Evolutionary conservation across 345 rosid species (phyloP), one percentile per base, ranked within the genome.

Genomic region (Eucalyptus melliodora): DNA sequence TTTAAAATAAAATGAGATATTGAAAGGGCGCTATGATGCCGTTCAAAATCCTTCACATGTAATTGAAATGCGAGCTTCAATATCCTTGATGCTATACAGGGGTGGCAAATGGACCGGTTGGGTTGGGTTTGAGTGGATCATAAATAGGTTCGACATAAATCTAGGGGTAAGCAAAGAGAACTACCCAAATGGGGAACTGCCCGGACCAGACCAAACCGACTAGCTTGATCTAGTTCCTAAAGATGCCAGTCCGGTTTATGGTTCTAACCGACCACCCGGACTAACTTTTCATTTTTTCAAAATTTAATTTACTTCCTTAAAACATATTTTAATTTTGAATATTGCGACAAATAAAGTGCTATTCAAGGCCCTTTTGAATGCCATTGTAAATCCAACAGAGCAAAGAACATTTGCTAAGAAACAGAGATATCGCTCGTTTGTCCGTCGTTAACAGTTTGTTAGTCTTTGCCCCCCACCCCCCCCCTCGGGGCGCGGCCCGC

Each of bases 241-340:
- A 53, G 4, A 53, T 0, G 5, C 24, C 0, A 2, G 1, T 53
- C 0, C 1, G 0, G 0, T 53, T 53, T 11, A 0, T 2, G 0
- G 1, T 53, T 53, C 26, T 8, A 53, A 53, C 0, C 2, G 0
- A 53, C 26, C 26, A 53, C 26, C 2, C 1, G 0, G 2, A 21
- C 26, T 8, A 21, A 21, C 9, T 8, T 53, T 53, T 53, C 26
- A 19, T 53, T 53, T 53, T 53, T 53, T 53, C 0, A 7, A 53
- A 53, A 5, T 21, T 53, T 53, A 53, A 53, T 53, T 53, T 21
- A 53, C 11, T 21, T 53, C 59, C 26, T 53, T 53, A 21, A 21
- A 53, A 53, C 2, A 4, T 21, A 19, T 19, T 7, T 53, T 19
- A 53, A 19, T 53, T 53, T 19, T 3, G 59, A 53, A 53, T 53